Base-by-base conservation (phyloP, 2,329 filamentous ascomycete genomes). In the Drechslerella coelobrocha region DNA sequence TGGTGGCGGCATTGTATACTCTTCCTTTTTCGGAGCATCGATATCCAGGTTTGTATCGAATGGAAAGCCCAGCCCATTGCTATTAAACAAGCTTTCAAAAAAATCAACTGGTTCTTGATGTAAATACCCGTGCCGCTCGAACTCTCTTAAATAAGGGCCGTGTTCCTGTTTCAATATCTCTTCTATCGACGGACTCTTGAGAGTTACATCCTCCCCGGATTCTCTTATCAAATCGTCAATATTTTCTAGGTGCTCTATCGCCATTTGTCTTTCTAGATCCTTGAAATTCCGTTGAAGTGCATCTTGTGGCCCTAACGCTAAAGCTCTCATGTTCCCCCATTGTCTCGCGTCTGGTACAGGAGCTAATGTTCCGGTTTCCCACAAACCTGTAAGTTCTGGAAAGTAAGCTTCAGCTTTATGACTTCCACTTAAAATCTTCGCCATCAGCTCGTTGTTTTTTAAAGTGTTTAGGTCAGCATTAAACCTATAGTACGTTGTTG, bases 361-460 rank as follows among this genome's bases (percentile, higher is more conserved):
- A n/a, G 12, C 34, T 39, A 39, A 2, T 14, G 34, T n/a, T 6
- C 3, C 17, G 2, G 4, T 10, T 4, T 3, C 12, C 3, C 4
- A n/a, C 34, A n/a, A 39, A n/a, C 17, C 17, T n/a, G 17, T 10
- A 10, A 39, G 34, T 3, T 39, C 34, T 14, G 34, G 34, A 39
- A 39, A 39, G 17, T 39, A 39, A 2, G 34, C 17, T 14, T 14
- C 12, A 10, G 34, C 34, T 4, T 3, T 39, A 19, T 7, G n/a
- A 4, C 23, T 3, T 4, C 19, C 19, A 48, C 23, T 48, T 26
- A 48, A 26, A 3, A 23, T 7, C 6, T 9, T 21, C 12, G 27
- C 7, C 63, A 68, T 68, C 45, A 55, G 21, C 6, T 19, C 1
- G 10, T 61, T 50, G 27, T 68, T 26, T 34, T 23, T 50, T 1